A percentile compares a stretch with the other conserved stretches of the same genome.
phyloP scores from a whole-genome alignment of 1,284 basidiomycete genomes.

The Leccinum colubrinum region DNA sequence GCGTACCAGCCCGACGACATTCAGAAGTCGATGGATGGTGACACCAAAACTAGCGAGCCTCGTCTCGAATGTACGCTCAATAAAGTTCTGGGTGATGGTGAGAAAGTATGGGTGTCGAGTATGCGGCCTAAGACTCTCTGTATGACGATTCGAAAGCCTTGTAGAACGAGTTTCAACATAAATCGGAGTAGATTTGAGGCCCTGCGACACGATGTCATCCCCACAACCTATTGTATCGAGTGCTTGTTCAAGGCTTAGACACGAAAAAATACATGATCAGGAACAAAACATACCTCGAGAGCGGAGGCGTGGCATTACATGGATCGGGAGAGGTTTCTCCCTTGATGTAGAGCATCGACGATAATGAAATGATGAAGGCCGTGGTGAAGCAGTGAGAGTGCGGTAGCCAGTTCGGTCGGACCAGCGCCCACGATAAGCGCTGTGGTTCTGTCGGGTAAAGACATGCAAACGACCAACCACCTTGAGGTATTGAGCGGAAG shows the following conservation, averaged over 20 bases:
- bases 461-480: conserved; percentile 11
- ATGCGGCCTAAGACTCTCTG: conserved; percentile 27
- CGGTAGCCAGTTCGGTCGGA: conserved; percentile 24
- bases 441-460: not conserved
- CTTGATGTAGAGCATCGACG: not conserved
- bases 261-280: no score
- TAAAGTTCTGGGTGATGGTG: conserved; percentile 45
- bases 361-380: conserved; percentile 34
- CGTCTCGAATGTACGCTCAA: conserved; percentile 42
- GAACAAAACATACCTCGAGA: no score
- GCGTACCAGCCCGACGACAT: conserved; percentile 27
- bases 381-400: conserved; percentile 33
- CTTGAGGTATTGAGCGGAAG: no score
- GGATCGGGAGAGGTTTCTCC: no score
- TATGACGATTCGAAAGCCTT: no score
- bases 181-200: no score
- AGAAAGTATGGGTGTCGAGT: conserved; percentile 35
- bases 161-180: no score
- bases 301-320: no score
- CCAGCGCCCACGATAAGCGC: conserved; percentile 19
- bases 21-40: conserved; percentile 22
- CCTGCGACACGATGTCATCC: no score
- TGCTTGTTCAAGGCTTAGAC: no score
- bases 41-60: conserved; percentile 32
- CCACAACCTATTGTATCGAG: no score